These are phyloP conservation scores for Mycoemilia scoparia DNA, from an alignment of 192 early-diverging fungal genomes.

Conservation along the genomic window DNA sequence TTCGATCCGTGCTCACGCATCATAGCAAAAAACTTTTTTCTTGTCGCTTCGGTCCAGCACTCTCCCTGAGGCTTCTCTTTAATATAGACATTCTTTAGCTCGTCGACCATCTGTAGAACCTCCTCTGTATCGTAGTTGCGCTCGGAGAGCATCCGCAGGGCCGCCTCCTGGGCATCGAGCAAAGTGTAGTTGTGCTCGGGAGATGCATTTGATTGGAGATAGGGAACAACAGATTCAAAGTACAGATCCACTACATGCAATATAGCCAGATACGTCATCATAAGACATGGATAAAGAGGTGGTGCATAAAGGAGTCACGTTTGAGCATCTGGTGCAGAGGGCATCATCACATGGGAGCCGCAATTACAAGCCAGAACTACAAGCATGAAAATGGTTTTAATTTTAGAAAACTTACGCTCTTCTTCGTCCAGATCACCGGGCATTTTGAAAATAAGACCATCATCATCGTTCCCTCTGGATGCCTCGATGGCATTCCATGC, in stretches of 20 bases:
- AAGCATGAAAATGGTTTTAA: not conserved
- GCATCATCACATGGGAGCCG: too few species aligned
- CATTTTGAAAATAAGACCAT: conserved; percentile 24
- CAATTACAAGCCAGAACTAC: not conserved
- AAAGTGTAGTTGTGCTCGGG: conserved; percentile 22
- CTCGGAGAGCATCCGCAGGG: conserved; percentile 31
- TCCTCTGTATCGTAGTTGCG: conserved; percentile 34
- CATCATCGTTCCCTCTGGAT: conserved; percentile 16
- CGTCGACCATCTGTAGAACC: conserved; percentile 32
- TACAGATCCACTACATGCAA: conserved; percentile 33
- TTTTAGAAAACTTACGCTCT: conserved; percentile 7
- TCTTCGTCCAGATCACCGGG: conserved; percentile 18
- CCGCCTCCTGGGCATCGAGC: conserved; percentile 44
- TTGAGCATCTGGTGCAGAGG: too few species aligned
- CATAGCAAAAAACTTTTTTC: conserved; percentile 38
- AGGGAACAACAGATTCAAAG: conserved; percentile 22
- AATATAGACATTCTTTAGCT: conserved; percentile 21
- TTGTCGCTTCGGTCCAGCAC: conserved; percentile 33
- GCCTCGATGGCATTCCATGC: conserved; percentile 25
- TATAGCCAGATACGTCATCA: conserved; percentile 2
- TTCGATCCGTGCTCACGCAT: conserved; percentile 46
- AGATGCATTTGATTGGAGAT: conserved; percentile 13
- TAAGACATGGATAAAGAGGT: not conserved
- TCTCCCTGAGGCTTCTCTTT: conserved; percentile 31
- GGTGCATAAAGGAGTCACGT: too few species aligned